Evolutionary conservation across 148 eudicot genomes (phyloP).

Genomic region (Dysphania ambrosioides): DNA sequence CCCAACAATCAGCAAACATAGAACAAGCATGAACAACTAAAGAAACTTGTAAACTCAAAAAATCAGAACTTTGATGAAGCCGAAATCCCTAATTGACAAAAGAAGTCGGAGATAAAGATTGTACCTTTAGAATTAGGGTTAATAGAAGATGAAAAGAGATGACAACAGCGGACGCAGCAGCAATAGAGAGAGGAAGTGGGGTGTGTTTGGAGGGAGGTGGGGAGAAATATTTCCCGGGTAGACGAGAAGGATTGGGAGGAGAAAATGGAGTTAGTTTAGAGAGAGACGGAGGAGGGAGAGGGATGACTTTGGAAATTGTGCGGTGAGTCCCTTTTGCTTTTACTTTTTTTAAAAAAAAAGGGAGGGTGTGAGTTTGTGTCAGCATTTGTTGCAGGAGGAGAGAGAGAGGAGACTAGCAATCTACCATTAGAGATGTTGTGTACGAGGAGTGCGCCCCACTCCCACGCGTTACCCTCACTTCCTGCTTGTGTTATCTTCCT

Average conservation of each 20-base stretch:
- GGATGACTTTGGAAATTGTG: slow-evolving; percentile 22
- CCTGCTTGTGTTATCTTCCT: too few relatives aligned
- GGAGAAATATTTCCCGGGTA: slow-evolving; percentile 12
- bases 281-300: not conserved
- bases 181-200: not conserved
- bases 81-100: not conserved
- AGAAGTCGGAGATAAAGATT: not conserved
- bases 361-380: too few relatives aligned
- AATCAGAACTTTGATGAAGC: too few relatives aligned
- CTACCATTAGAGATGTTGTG: too few relatives aligned
- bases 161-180: not conserved
- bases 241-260: not conserved
- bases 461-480: too few relatives aligned
- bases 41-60: too few relatives aligned
- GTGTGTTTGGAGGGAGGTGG: not conserved
- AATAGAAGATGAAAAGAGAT: not conserved
- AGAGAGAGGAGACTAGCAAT: too few relatives aligned
- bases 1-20: too few relatives aligned
- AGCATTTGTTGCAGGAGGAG: too few relatives aligned
- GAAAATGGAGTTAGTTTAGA: slow-evolving; percentile 9
- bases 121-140: not conserved
- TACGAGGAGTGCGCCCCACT: too few relatives aligned
- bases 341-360: too few relatives aligned
- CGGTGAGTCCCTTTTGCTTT: slow-evolving; percentile 11
- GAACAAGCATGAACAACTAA: too few relatives aligned